Evolutionary conservation across 495 filamentous ascomycete species (phyloP).

Genomic region (Elasticomyces elasticus): DNA sequence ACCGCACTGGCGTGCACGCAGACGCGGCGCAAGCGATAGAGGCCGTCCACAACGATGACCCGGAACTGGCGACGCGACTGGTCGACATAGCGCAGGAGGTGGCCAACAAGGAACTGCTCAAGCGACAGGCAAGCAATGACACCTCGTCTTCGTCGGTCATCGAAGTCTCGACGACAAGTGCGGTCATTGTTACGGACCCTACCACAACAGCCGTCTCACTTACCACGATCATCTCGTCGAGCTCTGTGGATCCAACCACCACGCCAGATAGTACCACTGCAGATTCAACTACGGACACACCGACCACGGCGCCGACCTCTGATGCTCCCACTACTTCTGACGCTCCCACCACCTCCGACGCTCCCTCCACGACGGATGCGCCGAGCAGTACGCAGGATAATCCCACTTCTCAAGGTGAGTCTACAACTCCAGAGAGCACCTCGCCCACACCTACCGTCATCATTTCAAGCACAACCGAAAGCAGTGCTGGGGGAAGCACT

Average conservation of each 20-base stretch:
- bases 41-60: conserved; percentile 34
- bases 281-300: neutral
- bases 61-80: conserved; percentile 34
- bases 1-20: conserved; percentile 39
- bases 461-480: conserved; percentile 8
- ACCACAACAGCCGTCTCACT: conserved; percentile 9
- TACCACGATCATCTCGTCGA: no score
- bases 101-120: conserved; percentile 17
- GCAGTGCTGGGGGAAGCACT: neutral
- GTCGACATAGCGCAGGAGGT: conserved; percentile 27
- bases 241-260: conserved; percentile 3
- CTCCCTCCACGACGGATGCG: neutral
- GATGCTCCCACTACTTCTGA: neutral
- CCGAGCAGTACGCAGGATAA: neutral
- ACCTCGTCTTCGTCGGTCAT: conserved; percentile 6
- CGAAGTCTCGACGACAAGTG: conserved; percentile 12
- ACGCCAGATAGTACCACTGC: neutral
- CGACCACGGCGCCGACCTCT: neutral
- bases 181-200: conserved; percentile 4
- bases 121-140: conserved; percentile 22
- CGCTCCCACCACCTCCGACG: neutral
- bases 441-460: conserved; percentile 1
- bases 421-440: conserved; percentile 2
- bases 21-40: conserved; percentile 35
- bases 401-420: conserved; percentile 12